These are phyloP conservation scores for Amanita inopinata DNA, from an alignment of 768 basidiomycete genomes.

Conservation along the genomic window DNA sequence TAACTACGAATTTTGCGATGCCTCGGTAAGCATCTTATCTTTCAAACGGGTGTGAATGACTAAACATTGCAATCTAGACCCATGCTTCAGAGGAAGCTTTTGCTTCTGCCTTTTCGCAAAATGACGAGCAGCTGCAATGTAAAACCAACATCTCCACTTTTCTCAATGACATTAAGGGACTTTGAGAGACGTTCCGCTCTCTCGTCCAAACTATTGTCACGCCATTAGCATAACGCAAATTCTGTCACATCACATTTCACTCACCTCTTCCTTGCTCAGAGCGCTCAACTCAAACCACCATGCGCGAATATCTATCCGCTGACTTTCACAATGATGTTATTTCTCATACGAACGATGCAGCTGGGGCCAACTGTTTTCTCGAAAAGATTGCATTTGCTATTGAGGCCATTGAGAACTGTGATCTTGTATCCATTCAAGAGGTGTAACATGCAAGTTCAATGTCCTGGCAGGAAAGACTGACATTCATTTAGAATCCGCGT, in stretches of 20 bases:
- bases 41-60: slow-evolving; percentile 2
- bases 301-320: too few relatives aligned
- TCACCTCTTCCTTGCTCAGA: too few relatives aligned
- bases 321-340: too few relatives aligned
- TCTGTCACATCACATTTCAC: slow-evolving; percentile 1
- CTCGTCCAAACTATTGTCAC: not conserved
- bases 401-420: not conserved
- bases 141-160: slow-evolving; percentile 47
- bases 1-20: slow-evolving; percentile 54
- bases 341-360: too few relatives aligned
- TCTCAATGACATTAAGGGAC: slow-evolving; percentile 45
- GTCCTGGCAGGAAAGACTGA: too few relatives aligned
- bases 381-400: not conserved
- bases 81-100: slow-evolving; percentile 46
- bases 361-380: not conserved
- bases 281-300: too few relatives aligned
- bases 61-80: slow-evolving; percentile 31
- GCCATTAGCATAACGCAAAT: not conserved
- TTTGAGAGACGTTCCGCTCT: slow-evolving; percentile 22
- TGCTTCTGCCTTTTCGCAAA: slow-evolving; percentile 56
- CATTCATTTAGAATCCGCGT: not conserved
- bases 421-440: not conserved
- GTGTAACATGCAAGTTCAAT: not conserved
- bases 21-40: slow-evolving; percentile 36
- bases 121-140: slow-evolving; percentile 37